Evolutionary conservation across 768 basidiomycete species (phyloP).

Genomic region (Serendipita sp.): DNA sequence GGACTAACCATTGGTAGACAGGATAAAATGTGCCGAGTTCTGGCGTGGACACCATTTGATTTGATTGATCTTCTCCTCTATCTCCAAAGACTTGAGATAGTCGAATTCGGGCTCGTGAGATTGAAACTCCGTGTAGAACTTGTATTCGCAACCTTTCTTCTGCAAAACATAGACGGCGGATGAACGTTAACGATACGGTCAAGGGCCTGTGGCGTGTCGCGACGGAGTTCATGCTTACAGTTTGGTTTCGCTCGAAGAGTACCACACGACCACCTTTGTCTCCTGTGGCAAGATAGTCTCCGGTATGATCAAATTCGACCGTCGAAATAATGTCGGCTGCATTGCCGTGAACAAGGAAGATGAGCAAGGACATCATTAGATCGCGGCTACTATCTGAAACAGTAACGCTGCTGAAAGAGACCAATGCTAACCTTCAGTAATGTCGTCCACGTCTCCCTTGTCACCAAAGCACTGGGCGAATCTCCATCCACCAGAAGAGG

Average conservation of each 20-base stretch:
- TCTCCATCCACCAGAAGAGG: constrained; percentile 80
- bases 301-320: constrained; percentile 98
- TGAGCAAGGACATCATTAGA: constrained; percentile 11
- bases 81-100: constrained; percentile 98
- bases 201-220: background rate
- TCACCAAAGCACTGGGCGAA: constrained; percentile 99
- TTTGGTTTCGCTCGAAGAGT: constrained; percentile 95
- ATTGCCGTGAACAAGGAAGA: constrained; percentile 11
- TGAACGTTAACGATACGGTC: background rate
- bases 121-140: constrained; percentile 99
- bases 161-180: constrained; percentile 21
- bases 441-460: constrained; percentile 98
- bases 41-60: constrained; percentile 99
- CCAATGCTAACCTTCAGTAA: constrained; percentile 71
- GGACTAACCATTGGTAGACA: constrained; percentile 84
- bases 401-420: constrained; percentile 9
- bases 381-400: constrained; percentile 1
- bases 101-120: constrained; percentile 99
- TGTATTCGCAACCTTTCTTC: constrained; percentile 99
- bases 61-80: constrained; percentile 99
- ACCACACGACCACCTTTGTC: constrained; percentile 99
- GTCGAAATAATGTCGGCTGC: constrained; percentile 99
- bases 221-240: constrained; percentile 34
- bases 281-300: constrained; percentile 97
- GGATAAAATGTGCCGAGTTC: constrained; percentile 89